Conservation (phyloP, 2,329 filamentous ascomycete species). For the Pyrenochaeta sp. region DNA sequence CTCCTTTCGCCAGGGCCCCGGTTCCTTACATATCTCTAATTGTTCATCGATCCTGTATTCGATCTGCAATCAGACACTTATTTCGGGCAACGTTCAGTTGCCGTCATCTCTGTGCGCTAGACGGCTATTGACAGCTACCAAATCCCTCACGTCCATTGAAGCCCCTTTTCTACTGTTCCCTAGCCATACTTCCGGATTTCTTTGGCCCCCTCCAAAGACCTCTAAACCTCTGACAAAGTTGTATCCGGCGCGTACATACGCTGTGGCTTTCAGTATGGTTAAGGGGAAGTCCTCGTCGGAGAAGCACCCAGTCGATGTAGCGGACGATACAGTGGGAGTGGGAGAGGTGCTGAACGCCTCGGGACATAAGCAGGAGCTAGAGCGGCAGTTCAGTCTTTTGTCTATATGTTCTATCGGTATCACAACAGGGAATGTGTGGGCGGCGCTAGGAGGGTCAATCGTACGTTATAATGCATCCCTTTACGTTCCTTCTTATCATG, state of each 20-base stretch:
- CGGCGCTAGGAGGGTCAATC: slow-evolving; percentile 58
- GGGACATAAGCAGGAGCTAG: slow-evolving; percentile 61
- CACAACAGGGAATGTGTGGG: slow-evolving; percentile 55
- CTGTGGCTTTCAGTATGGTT: slow-evolving; percentile 1
- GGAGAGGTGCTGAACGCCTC: slow-evolving; percentile 58
- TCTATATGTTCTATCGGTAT: slow-evolving; percentile 58
- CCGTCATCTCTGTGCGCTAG: neutral
- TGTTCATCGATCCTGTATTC: neutral
- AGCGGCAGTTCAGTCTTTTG: slow-evolving; percentile 59
- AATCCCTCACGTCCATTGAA: neutral
- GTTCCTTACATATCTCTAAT: neutral
- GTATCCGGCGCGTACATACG: neutral
- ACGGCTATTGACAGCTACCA: neutral
- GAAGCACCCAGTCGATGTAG: slow-evolving; percentile 17
- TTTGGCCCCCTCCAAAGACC: neutral
- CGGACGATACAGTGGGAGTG: slow-evolving; percentile 30
- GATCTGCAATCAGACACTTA: slow-evolving; percentile 11
- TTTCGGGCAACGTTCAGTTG: neutral
- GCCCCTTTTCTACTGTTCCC: neutral
- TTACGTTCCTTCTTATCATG: neutral
- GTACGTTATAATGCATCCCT: slow-evolving; percentile 34
- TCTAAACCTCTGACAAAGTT: neutral
- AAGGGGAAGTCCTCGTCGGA: slow-evolving; percentile 19
- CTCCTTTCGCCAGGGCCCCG: slow-evolving; percentile 3
- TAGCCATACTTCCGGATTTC: too few species aligned